Conservation (phyloP, 2,329 filamentous ascomycete species). For the Neoascochyta sp. region DNA sequence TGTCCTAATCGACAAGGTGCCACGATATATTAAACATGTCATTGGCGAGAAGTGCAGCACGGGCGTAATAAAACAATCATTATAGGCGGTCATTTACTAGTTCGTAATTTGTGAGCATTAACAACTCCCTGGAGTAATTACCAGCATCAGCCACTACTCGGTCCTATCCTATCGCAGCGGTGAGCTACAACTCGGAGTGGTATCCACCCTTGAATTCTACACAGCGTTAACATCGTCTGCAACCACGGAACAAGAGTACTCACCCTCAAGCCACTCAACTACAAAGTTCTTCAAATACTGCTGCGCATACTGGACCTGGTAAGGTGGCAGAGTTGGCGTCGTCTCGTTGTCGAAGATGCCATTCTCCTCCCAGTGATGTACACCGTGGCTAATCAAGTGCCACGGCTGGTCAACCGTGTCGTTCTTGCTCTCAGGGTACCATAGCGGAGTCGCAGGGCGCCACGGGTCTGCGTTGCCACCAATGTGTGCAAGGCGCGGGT, state of each 20-base stretch:
- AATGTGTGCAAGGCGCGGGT: conserved; percentile 71
- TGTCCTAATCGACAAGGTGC: too few relatives aligned
- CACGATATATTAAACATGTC: too few relatives aligned
- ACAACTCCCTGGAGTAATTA: too few relatives aligned
- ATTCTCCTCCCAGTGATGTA: conserved; percentile 80
- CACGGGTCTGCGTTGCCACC: conserved; percentile 79
- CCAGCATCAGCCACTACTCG: too few relatives aligned
- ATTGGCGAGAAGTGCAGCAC: too few relatives aligned
- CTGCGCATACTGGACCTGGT: conserved; percentile 58
- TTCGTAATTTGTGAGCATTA: background rate
- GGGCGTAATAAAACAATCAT: too few relatives aligned
- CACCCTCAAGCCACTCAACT: conserved; percentile 59
- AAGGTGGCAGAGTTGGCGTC: conserved; percentile 55
- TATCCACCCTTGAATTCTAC: conserved; percentile 11
- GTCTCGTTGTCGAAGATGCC: conserved; percentile 63
- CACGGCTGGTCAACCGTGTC: conserved; percentile 66
- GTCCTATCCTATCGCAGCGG: too few relatives aligned
- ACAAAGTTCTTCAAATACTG: conserved; percentile 59
- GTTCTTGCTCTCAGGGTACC: conserved; percentile 55
- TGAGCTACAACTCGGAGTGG: conserved; percentile 8
- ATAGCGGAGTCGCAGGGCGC: conserved; percentile 69
- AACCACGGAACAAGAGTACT: conserved; percentile 1
- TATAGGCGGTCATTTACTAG: background rate
- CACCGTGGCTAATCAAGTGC: conserved; percentile 67
- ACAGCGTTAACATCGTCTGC: background rate